These are phyloP conservation scores for Didymella pomorum DNA, from an alignment of 2,329 filamentous ascomycete species.

Conservation along the genomic window DNA sequence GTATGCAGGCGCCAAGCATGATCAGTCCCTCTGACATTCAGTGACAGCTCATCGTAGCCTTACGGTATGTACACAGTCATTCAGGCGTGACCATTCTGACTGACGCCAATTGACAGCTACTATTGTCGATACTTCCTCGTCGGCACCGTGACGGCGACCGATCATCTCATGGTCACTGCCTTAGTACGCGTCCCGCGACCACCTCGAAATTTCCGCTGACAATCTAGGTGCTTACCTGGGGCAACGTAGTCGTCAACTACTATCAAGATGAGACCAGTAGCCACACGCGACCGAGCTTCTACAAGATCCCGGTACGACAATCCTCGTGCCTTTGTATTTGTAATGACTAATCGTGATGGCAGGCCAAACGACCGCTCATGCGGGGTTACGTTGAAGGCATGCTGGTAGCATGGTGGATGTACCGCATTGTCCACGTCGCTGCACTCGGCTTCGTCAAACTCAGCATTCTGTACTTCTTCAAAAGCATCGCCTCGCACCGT, in stretches of 20 bases:
- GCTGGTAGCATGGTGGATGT: slow-evolving; percentile 47
- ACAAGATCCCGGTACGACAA: slow-evolving; percentile 37
- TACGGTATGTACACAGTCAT: slow-evolving; percentile 36
- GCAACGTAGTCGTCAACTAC: slow-evolving; percentile 47
- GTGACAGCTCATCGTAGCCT: slow-evolving; percentile 41
- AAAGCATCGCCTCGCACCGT: slow-evolving; percentile 44
- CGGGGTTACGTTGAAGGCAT: slow-evolving; percentile 35
- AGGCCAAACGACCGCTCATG: slow-evolving; percentile 43
- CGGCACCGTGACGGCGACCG: slow-evolving; percentile 40
- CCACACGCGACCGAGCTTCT: slow-evolving; percentile 33
- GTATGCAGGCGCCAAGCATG: not conserved
- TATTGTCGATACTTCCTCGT: slow-evolving; percentile 47
- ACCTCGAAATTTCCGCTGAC: not conserved
- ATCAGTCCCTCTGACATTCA: slow-evolving; percentile 22
- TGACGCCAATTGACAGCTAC: slow-evolving; percentile 34
- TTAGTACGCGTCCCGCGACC: slow-evolving; percentile 30
- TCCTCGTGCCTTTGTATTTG: not conserved
- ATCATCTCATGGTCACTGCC: slow-evolving; percentile 47
- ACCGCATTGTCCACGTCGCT: slow-evolving; percentile 43
- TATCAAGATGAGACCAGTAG: slow-evolving; percentile 46
- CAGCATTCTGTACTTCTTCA: slow-evolving; percentile 48
- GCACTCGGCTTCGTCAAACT: slow-evolving; percentile 46
- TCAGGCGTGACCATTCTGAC: not conserved
- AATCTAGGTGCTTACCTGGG: slow-evolving; percentile 46
- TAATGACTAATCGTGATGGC: slow-evolving; percentile 17